A percentile compares a stretch with the other conserved stretches of the same genome.
These are phyloP conservation scores for Trichoderma endophyticum DNA, from an alignment of 2,329 filamentous ascomycete genomes.

Conservation along the genomic window DNA sequence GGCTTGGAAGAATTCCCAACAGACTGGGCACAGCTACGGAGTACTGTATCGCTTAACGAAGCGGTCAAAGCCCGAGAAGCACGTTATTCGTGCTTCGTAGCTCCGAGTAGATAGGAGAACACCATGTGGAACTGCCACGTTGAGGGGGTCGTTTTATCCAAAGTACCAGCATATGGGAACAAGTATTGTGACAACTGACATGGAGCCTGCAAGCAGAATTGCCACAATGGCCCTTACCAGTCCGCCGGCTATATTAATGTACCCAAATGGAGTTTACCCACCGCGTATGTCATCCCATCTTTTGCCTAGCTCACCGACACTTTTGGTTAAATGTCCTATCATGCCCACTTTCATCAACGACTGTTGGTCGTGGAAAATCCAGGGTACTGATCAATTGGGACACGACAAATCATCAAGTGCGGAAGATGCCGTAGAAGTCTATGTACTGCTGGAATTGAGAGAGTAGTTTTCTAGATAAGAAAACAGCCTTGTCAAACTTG, in stretches of 20 bases:
- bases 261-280: not conserved
- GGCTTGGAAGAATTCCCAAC: not conserved
- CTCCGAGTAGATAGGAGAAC: not conserved
- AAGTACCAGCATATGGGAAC: not conserved
- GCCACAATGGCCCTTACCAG: not conserved
- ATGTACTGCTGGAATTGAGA: not conserved
- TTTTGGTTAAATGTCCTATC: not conserved
- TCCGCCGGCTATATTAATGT: slow-evolving; percentile 1
- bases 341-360: not conserved
- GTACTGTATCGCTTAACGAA: not conserved
- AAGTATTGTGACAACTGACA: not conserved
- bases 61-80: not conserved
- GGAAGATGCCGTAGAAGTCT: not conserved
- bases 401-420: not conserved
- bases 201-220: not conserved
- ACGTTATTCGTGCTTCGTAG: not conserved
- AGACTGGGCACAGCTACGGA: not conserved
- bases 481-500: not conserved
- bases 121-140: not conserved
- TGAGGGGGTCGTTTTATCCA: not conserved
- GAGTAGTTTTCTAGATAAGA: not conserved
- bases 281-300: not conserved
- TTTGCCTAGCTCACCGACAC: slow-evolving; percentile 4
- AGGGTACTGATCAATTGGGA: not conserved
- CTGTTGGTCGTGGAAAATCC: not conserved